A percentile compares a stretch with the other conserved stretches of the same genome.
These are phyloP conservation scores for Hyphopichia homilentoma DNA, from an alignment of 805 yeast genomes.

Conservation along the genomic window DNA sequence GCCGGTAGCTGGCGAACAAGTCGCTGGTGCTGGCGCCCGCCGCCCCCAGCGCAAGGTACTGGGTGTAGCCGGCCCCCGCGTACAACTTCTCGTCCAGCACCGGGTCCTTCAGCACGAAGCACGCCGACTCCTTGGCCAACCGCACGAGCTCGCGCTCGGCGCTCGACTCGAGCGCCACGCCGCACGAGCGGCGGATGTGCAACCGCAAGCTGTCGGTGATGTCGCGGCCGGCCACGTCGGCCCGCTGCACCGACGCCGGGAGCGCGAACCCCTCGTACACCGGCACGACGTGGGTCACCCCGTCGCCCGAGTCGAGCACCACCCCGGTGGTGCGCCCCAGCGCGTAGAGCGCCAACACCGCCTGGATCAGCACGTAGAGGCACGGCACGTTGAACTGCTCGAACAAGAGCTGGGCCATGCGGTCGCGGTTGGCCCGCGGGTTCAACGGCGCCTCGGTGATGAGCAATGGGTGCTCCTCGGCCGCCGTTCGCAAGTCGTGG, in stretches of 20 bases:
- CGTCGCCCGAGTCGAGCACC: conserved; percentile 90
- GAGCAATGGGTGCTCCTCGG: conserved; percentile 83
- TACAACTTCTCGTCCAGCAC: conserved; percentile 51
- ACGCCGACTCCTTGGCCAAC: conserved; percentile 68
- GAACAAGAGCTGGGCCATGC: conserved; percentile 60
- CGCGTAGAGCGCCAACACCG: conserved; percentile 81
- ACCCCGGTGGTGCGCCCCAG: conserved; percentile 89
- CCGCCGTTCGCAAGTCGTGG: conserved; percentile 50
- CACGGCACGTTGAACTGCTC: conserved; percentile 76
- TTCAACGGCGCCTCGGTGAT: conserved; percentile 89
- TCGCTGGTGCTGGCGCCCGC: conserved; percentile 10
- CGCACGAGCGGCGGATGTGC: conserved; percentile 61
- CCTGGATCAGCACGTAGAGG: conserved; percentile 68
- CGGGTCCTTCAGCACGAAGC: conserved; percentile 61
- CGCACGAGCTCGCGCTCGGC: conserved; percentile 83
- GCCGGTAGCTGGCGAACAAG: conserved; percentile 41
- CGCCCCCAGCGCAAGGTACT: conserved; percentile 2
- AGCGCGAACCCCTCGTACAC: conserved; percentile 85
- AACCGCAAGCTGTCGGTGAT: conserved; percentile 71
- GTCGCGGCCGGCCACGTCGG: conserved; percentile 85
- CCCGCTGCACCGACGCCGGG: conserved; percentile 65
- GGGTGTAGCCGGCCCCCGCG: conserved; percentile 11
- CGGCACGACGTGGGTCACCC: conserved; percentile 84
- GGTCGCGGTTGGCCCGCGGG: conserved; percentile 58
- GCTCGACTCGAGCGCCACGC: conserved; percentile 60